These are phyloP conservation scores for Erythrobasidium hasegawianum DNA, from an alignment of 1,284 basidiomycete genomes.

Conservation along the genomic window DNA sequence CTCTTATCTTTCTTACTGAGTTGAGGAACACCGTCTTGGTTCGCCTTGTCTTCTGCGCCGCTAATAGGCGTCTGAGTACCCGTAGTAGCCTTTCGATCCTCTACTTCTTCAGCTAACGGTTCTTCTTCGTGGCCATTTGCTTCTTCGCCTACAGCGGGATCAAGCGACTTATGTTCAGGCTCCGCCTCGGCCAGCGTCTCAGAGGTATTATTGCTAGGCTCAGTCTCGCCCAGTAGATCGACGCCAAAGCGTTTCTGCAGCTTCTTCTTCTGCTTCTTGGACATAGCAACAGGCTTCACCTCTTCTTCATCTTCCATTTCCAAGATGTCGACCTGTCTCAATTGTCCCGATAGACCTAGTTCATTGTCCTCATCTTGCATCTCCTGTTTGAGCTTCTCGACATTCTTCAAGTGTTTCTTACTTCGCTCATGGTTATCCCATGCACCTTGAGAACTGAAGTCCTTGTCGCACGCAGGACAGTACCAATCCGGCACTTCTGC, in stretches of 20 bases:
- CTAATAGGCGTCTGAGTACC: too few relatives aligned
- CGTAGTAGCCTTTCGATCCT: neutral
- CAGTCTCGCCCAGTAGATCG: conserved; percentile 42
- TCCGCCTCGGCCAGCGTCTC: neutral
- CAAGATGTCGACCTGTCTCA: conserved; percentile 34
- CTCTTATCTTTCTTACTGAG: conserved; percentile 77
- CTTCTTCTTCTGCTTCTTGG: conserved; percentile 40
- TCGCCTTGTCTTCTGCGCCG: too few relatives aligned
- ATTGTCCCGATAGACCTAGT: conserved; percentile 52
- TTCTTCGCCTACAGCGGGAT: too few relatives aligned
- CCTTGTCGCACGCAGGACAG: conserved; percentile 92
- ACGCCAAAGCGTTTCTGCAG: conserved; percentile 14
- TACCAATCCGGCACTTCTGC: conserved; percentile 59
- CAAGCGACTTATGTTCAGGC: neutral
- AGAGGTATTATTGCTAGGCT: conserved; percentile 15
- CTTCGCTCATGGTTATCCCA: conserved; percentile 97
- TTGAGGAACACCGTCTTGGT: conserved; percentile 45
- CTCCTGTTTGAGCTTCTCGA: conserved; percentile 61
- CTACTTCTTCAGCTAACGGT: neutral
- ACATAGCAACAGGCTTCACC: conserved; percentile 29
- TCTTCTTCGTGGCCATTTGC: neutral
- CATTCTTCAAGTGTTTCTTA: conserved; percentile 87
- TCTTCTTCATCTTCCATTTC: conserved; percentile 41
- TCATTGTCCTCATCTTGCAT: conserved; percentile 74
- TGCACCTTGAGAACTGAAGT: conserved; percentile 84